A percentile compares a stretch with the other conserved stretches of the same genome.
Evolutionary conservation across 202 grass and related monocot species (phyloP).

Genomic region (Elaeis oleifera): DNA sequence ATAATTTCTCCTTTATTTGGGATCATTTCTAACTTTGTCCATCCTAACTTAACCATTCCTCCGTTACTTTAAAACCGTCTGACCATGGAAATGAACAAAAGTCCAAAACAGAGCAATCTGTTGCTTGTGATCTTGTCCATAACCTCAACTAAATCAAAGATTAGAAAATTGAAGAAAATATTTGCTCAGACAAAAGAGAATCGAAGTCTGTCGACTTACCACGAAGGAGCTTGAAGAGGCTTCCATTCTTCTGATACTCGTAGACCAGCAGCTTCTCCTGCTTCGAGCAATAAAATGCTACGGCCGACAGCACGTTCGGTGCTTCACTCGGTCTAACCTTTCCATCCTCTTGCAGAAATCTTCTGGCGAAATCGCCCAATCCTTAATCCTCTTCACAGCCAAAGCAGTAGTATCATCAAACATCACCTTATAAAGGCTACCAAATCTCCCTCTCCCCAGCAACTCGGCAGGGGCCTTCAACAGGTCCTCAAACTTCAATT

Average conservation of each 20-base stretch:
- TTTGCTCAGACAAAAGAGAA: too few relatives aligned
- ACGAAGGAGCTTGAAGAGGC: slow-evolving; percentile 42
- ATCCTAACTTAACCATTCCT: too few relatives aligned
- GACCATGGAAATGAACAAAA: too few relatives aligned
- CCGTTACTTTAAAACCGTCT: too few relatives aligned
- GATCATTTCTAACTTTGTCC: too few relatives aligned
- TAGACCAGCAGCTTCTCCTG: slow-evolving; percentile 74
- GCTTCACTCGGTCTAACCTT: slow-evolving; percentile 28
- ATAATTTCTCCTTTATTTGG: too few relatives aligned
- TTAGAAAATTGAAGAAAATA: too few relatives aligned
- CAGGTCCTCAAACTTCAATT: slow-evolving; percentile 54
- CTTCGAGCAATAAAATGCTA: slow-evolving; percentile 54
- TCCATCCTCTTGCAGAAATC: slow-evolving; percentile 51
- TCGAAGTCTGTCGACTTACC: slow-evolving; percentile 14
- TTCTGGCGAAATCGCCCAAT: slow-evolving; percentile 18
- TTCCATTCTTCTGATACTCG: slow-evolving; percentile 47
- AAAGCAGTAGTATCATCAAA: slow-evolving; percentile 31
- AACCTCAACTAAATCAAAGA: too few relatives aligned
- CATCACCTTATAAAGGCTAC: slow-evolving; percentile 70
- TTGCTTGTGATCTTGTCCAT: too few relatives aligned
- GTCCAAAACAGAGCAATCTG: too few relatives aligned
- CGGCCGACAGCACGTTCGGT: slow-evolving; percentile 45
- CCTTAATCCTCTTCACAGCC: slow-evolving; percentile 61
- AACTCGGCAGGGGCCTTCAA: slow-evolving; percentile 61
- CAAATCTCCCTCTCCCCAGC: slow-evolving; percentile 45